Conservation (phyloP, 1,139 yeast genomes). For the Scheffersomyces quercinus region DNA sequence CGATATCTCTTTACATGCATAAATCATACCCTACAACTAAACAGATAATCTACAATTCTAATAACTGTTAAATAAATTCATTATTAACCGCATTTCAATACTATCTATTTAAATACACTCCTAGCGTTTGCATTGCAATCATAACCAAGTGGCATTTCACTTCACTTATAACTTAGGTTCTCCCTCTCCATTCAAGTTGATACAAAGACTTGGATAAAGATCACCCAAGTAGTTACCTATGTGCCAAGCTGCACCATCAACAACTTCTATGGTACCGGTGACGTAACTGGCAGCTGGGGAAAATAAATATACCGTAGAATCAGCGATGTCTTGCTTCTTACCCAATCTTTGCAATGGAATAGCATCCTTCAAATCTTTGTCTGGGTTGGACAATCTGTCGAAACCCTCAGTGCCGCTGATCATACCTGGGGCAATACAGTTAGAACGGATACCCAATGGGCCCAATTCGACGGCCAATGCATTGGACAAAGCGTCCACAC, state of each 20-base stretch:
- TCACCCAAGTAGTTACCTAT: slow-evolving; percentile 48
- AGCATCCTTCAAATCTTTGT: slow-evolving; percentile 29
- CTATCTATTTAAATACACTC: slow-evolving; percentile 1
- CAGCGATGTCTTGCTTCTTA: slow-evolving; percentile 76
- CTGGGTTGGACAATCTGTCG: slow-evolving; percentile 50
- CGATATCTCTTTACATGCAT: no score
- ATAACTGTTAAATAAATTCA: no score
- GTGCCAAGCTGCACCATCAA: slow-evolving; percentile 94
- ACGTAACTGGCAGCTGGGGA: slow-evolving; percentile 80
- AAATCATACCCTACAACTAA: no score
- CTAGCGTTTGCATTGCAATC: not conserved
- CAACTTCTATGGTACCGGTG: slow-evolving; percentile 76
- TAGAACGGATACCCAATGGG: slow-evolving; percentile 78
- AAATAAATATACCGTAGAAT: slow-evolving; percentile 80
- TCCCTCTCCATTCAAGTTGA: slow-evolving; percentile 23
- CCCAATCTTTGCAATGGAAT: slow-evolving; percentile 84
- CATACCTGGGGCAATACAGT: slow-evolving; percentile 87
- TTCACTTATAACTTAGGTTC: slow-evolving; percentile 17
- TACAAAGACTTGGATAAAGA: slow-evolving; percentile 36
- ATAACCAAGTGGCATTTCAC: not conserved
- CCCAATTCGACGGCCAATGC: slow-evolving; percentile 88
- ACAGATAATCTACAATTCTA: no score
- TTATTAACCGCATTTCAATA: not conserved
- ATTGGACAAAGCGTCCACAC: slow-evolving; percentile 81
- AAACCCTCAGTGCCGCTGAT: slow-evolving; percentile 83